Base-by-base conservation (phyloP, 768 basidiomycete species). In the Amanita pseudoporphyria region DNA sequence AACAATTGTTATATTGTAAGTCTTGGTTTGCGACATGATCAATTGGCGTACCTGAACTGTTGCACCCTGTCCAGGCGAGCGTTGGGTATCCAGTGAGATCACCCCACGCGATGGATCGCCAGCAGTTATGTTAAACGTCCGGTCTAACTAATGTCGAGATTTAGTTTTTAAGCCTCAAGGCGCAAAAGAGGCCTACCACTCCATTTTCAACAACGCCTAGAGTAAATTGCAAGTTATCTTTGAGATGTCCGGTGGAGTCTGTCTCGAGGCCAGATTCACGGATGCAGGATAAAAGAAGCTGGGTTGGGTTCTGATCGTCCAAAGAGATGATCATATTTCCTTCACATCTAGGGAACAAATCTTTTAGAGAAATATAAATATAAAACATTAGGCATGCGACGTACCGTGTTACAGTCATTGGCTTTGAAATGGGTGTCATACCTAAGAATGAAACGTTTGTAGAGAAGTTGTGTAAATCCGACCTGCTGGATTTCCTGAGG, bases 101-200 rank as follows among this genome's bases (percentile, higher is more conserved):
- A 73, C 71, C 2, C 87, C 87, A 5, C 81, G 73, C 13, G 79
- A 78, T 1, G 84, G 85, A 57, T 84, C 84, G 3, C 87, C 87
- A 0, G 85, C 81, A 19, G 71, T 78, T 51, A 89, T 80, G 48
- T 65, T 71, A 56, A 76, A 76, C 33, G 82, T 67, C 40, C 73
- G 71, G 18, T 59, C 57, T 2, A 75, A 53, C 76, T 81, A 21
- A n/a, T 3, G 32, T 7, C 26, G 31, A 46, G 22, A 40, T 18
- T 52, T 26, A 56, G n/a, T 37, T 6, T 14, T 18, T 33, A 40
- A 32, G 13, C 32, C 6, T 30, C 31, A 12, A 45, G 19, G 10
- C 37, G 33, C 38, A 32, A 18, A 44, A 35, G 19, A 42, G 26
- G 45, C 63, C 9, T 37, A 71, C 69, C 47, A 59, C 42, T 22